A percentile compares a stretch with the other conserved stretches of the same genome.
phyloP scores from a whole-genome alignment of 257 asterid species.

The Penstemon barbatus region DNA sequence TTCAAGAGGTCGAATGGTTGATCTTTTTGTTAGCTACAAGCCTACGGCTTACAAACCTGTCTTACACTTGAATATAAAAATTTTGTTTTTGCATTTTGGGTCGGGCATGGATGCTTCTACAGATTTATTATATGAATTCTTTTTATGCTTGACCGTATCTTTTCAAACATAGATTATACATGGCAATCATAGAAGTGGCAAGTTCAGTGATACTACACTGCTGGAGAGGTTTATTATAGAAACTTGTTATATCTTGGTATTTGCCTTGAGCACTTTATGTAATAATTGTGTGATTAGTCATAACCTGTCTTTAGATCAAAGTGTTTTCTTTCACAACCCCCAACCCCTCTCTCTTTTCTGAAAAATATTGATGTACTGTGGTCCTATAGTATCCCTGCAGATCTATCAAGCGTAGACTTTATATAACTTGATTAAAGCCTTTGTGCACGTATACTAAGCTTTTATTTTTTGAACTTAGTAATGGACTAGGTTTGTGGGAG shows the following conservation, averaged over 20 bases:
- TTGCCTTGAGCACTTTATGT: background rate
- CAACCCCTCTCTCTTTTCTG: background rate
- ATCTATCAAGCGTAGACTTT: background rate
- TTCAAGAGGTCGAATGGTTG: too few relatives aligned
- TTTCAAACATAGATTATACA: background rate
- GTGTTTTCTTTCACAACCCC: background rate
- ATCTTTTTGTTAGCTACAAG: too few relatives aligned
- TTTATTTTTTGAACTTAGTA: background rate
- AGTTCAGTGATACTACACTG: background rate
- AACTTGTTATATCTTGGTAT: background rate
- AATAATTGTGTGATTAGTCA: background rate
- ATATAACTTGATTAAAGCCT: background rate
- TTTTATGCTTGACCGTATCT: background rate
- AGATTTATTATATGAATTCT: background rate
- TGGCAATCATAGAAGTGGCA: conserved; percentile 1
- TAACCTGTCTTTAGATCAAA: background rate
- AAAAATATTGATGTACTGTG: background rate
- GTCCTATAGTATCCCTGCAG: background rate
- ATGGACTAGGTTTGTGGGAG: background rate
- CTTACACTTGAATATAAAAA: background rate
- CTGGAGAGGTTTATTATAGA: background rate
- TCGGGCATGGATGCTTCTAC: too few relatives aligned
- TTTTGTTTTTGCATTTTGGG: conserved; percentile 3
- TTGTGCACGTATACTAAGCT: background rate
- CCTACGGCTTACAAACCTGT: too few relatives aligned